Evolutionary conservation across 352 stramenopile genomes (phyloP).

Genomic region (Phytopythium chamaehyphon): DNA sequence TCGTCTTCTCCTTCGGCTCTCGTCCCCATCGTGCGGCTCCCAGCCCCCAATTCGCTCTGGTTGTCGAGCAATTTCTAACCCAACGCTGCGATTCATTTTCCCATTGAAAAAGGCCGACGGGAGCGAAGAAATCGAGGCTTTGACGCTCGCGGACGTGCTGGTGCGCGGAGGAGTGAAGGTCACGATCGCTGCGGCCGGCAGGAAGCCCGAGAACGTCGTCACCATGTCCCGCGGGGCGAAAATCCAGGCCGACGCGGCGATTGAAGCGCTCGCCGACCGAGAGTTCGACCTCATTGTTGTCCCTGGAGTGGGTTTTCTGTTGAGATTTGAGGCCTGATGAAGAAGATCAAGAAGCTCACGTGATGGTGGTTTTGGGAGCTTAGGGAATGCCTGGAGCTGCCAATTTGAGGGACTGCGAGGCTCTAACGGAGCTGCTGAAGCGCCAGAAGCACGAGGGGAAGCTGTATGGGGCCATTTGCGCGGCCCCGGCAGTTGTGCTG

Average conservation of each 20-base stretch:
- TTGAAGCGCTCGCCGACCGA: conserved; percentile 51
- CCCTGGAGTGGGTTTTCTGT: conserved; percentile 39
- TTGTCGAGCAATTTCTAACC: too few species aligned
- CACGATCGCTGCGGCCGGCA: conserved; percentile 58
- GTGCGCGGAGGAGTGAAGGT: conserved; percentile 62
- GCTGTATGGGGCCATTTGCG: conserved; percentile 75
- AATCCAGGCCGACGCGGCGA: conserved; percentile 60
- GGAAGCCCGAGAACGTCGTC: conserved; percentile 58
- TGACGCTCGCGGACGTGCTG: conserved; percentile 70
- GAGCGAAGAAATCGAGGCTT: conserved; percentile 80
- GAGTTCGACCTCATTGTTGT: conserved; percentile 67
- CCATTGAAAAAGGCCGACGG: conserved; percentile 47
- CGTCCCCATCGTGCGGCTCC: conserved; percentile 28
- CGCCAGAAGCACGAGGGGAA: conserved; percentile 62
- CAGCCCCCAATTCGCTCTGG: background rate
- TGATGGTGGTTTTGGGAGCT: background rate
- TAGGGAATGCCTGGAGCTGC: conserved; percentile 67
- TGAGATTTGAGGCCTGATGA: background rate
- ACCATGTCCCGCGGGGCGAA: conserved; percentile 72
- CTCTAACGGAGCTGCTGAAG: conserved; percentile 50
- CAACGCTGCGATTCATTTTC: too few species aligned
- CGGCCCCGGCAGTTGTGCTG: conserved; percentile 65
- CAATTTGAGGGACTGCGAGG: conserved; percentile 61
- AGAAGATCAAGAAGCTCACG: background rate
- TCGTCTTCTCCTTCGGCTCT: conserved; percentile 14